Evolutionary conservation across 1,284 basidiomycete species (phyloP).

Genomic region (Inonotus hispidus): DNA sequence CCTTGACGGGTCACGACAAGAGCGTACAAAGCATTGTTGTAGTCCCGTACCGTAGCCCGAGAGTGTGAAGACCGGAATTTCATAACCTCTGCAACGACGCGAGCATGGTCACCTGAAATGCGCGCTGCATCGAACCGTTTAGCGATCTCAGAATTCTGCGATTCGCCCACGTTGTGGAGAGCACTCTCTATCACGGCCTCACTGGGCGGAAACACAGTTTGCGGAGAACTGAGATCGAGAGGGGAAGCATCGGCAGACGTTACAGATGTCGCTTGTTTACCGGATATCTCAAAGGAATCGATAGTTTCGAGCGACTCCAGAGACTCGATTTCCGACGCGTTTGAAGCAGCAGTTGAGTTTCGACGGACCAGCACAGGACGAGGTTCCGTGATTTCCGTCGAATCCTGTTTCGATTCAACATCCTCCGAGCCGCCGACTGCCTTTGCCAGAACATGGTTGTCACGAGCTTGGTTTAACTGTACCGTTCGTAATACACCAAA

Average conservation of each 20-base stretch:
- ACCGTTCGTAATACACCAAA: constrained; percentile 56
- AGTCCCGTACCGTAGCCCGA: constrained; percentile 37
- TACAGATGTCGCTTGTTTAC: constrained; percentile 8
- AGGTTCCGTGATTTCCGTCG: not conserved
- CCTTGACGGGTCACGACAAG: constrained; percentile 42
- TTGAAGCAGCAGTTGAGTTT: constrained; percentile 39
- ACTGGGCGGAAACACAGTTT: constrained; percentile 20
- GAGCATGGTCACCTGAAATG: constrained; percentile 14
- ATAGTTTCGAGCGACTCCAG: constrained; percentile 20
- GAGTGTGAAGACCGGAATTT: constrained; percentile 19
- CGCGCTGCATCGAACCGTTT: constrained; percentile 16
- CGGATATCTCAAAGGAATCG: not conserved
- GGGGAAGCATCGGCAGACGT: constrained; percentile 16
- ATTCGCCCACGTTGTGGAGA: constrained; percentile 10
- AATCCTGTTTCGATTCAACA: constrained; percentile 9
- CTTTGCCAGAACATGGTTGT: constrained; percentile 46
- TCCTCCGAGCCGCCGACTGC: not conserved
- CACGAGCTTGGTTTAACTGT: constrained; percentile 47
- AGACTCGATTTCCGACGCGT: constrained; percentile 18
- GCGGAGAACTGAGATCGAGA: constrained; percentile 21
- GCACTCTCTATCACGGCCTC: not conserved
- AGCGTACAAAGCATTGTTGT: constrained; percentile 63
- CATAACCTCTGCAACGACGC: constrained; percentile 20
- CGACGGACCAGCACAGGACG: constrained; percentile 31
- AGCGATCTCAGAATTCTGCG: not conserved